phyloP scores from a whole-genome alignment of 2,329 filamentous ascomycete genomes.

The Coniochaeta hoffmannii region DNA sequence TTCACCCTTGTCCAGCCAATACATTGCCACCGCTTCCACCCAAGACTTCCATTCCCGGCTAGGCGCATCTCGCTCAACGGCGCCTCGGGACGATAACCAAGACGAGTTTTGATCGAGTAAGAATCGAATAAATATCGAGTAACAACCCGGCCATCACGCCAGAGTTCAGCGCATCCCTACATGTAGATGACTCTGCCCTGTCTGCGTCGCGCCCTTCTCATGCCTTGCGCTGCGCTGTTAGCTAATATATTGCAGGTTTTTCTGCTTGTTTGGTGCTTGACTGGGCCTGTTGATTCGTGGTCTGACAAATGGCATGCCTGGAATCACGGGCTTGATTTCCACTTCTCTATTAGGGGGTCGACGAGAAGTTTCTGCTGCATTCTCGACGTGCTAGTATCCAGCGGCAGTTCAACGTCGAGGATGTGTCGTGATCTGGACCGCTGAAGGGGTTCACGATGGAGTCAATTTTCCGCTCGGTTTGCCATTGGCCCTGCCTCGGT shows the following conservation, averaged over 20 bases:
- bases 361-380: no score
- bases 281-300: background rate
- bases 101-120: slow-evolving; percentile 39
- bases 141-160: slow-evolving; percentile 5
- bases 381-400: no score
- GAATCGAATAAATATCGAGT: slow-evolving; percentile 30
- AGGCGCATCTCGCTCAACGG: slow-evolving; percentile 6
- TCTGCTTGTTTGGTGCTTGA: background rate
- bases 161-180: background rate
- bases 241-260: background rate
- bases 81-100: slow-evolving; percentile 11
- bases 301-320: background rate
- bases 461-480: no score
- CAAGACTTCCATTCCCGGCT: background rate
- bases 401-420: no score
- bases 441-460: no score
- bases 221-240: no score
- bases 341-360: no score
- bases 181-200: no score
- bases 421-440: no score
- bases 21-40: background rate
- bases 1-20: background rate
- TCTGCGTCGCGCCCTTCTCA: background rate
- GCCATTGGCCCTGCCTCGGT: no score
- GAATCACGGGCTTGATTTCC: background rate